phyloP scores from a whole-genome alignment of 768 basidiomycete genomes.

The Mycena latifolia region DNA sequence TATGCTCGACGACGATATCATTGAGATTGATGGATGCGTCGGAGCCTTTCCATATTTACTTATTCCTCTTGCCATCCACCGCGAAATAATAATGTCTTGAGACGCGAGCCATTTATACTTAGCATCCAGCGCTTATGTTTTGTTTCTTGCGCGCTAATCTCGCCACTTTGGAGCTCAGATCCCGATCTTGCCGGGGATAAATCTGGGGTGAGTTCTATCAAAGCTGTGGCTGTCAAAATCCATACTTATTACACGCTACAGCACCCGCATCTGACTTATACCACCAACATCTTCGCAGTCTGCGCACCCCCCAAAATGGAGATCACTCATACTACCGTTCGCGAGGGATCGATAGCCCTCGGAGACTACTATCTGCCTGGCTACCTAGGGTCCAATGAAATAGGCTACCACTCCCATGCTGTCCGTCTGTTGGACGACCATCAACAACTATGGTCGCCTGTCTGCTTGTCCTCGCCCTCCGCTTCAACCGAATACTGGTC shows the following conservation, averaged over 20 bases:
- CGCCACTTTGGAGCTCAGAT: too few relatives aligned
- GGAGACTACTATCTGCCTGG: slow-evolving; percentile 3
- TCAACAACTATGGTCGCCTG: slow-evolving; percentile 7
- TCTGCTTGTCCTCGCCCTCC: slow-evolving; percentile 20
- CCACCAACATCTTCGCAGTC: not conserved
- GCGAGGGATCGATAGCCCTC: not conserved
- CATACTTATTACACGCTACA: too few relatives aligned
- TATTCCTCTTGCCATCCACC: slow-evolving; percentile 1
- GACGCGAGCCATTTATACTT: not conserved
- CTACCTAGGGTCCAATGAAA: not conserved
- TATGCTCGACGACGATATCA: slow-evolving; percentile 66
- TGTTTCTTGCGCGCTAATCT: too few relatives aligned
- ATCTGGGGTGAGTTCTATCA: too few relatives aligned
- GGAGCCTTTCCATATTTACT: slow-evolving; percentile 2
- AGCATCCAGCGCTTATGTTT: too few relatives aligned
- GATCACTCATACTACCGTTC: not conserved
- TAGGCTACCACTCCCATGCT: not conserved
- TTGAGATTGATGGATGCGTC: slow-evolving; percentile 64
- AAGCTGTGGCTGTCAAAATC: too few relatives aligned
- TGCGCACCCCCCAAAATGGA: not conserved
- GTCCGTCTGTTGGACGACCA: not conserved
- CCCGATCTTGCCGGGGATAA: too few relatives aligned
- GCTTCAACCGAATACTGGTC: slow-evolving; percentile 23
- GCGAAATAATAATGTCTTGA: slow-evolving; percentile 3
- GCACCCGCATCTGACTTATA: too few relatives aligned